Conservation (phyloP, 2,329 filamentous ascomycete genomes). For the Ilyonectria sp. region DNA sequence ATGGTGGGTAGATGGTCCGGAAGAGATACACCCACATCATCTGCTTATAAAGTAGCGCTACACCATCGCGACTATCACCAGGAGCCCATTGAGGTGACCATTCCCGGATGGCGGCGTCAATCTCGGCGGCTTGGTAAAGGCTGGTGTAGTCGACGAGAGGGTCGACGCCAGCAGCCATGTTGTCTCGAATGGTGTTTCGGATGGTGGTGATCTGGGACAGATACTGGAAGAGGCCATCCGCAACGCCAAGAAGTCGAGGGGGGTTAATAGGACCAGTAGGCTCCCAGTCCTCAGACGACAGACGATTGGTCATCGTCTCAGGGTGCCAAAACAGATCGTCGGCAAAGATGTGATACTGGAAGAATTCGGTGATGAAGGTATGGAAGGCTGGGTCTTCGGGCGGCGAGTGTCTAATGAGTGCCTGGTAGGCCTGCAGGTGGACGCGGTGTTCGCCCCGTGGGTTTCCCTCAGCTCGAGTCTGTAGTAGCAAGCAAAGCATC, state of each 20-base stretch:
- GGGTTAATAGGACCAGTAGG: constrained; percentile 60
- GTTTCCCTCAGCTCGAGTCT: constrained; percentile 71
- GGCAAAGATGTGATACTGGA: constrained; percentile 85
- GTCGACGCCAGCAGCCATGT: constrained; percentile 73
- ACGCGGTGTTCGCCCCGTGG: constrained; percentile 80
- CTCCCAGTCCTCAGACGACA: constrained; percentile 62
- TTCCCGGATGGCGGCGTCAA: constrained; percentile 80
- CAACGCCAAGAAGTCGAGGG: constrained; percentile 81
- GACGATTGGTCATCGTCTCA: constrained; percentile 53
- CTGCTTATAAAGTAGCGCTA: constrained; percentile 74
- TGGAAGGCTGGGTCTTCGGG: constrained; percentile 76
- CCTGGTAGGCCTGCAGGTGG: constrained; percentile 83
- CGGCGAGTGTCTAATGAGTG: constrained; percentile 75
- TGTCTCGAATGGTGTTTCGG: constrained; percentile 79
- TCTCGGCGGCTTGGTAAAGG: constrained; percentile 80
- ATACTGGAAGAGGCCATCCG: constrained; percentile 85
- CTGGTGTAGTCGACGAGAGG: constrained; percentile 82
- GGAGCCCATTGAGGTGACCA: constrained; percentile 79
- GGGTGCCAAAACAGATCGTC: constrained; percentile 72
- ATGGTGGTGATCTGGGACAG: constrained; percentile 85
- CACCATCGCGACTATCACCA: constrained; percentile 70
- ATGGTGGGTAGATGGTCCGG: constrained; percentile 73
- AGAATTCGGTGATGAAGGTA: constrained; percentile 80
- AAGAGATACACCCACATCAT: constrained; percentile 78
- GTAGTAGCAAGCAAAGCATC: constrained; percentile 73